Percentiles rank a stretch among this genome's conserved stretches.
Evolutionary conservation across 2,329 filamentous ascomycete species (phyloP).

Genomic region (Hirsutella rhossiliensis): DNA sequence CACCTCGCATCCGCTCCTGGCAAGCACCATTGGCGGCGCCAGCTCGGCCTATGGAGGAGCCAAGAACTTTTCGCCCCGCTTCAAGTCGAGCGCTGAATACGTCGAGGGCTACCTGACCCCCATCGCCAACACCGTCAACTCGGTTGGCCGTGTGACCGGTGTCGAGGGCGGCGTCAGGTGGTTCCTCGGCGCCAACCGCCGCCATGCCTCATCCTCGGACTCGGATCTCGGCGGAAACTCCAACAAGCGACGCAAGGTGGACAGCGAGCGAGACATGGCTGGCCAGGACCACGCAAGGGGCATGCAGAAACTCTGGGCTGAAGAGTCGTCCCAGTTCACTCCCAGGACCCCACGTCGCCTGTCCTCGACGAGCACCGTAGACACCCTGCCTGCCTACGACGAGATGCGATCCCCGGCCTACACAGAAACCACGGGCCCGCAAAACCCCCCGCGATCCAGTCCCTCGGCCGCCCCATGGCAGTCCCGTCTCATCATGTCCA

Average conservation of each 20-base stretch:
- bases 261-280: constrained; percentile 21
- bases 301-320: constrained; percentile 1
- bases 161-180: constrained; percentile 79
- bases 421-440: constrained; percentile 39
- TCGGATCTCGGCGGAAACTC: constrained; percentile 32
- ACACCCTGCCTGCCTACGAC: constrained; percentile 75
- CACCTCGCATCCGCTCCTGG: constrained; percentile 76
- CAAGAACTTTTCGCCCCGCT: constrained; percentile 81
- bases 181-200: constrained; percentile 55
- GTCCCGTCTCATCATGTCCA: constrained; percentile 76
- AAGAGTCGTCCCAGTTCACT: constrained; percentile 15
- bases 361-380: constrained; percentile 55
- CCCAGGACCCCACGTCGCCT: constrained; percentile 35
- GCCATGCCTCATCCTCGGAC: constrained; percentile 34
- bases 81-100: constrained; percentile 83
- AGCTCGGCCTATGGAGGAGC: constrained; percentile 76
- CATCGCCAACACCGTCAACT: constrained; percentile 75
- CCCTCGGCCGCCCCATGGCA: constrained; percentile 48
- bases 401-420: constrained; percentile 66
- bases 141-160: constrained; percentile 72
- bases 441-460: constrained; percentile 14
- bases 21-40: constrained; percentile 73
- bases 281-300: constrained; percentile 6
- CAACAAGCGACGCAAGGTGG: constrained; percentile 48
- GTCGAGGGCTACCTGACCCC: constrained; percentile 81